Percentiles rank a stretch among this genome's conserved stretches.
Evolutionary conservation across 768 basidiomycete species (phyloP).

Genomic region (Galerina marginata): DNA sequence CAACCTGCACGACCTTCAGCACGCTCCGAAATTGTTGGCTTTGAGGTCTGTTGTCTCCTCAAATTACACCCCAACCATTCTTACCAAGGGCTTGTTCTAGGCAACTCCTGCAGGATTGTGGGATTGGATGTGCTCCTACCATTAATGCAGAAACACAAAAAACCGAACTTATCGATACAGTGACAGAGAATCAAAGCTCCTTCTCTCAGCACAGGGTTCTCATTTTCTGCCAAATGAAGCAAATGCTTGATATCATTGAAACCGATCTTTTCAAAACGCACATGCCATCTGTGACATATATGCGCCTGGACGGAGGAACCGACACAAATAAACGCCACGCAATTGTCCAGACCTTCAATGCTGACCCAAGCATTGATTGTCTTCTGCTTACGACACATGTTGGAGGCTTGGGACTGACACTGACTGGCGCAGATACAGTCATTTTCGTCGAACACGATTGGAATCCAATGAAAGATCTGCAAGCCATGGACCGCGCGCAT

Average conservation of each 20-base stretch:
- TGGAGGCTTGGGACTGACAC: conserved; percentile 92
- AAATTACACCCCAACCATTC: conserved; percentile 3
- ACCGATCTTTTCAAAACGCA: conserved; percentile 86
- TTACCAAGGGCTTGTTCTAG: conserved; percentile 42
- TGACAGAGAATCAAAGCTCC: conserved; percentile 55
- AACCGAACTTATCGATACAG: conserved; percentile 68
- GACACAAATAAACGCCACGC: conserved; percentile 95
- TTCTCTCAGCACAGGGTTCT: conserved; percentile 98
- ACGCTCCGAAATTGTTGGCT: conserved; percentile 94
- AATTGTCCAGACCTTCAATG: conserved; percentile 97
- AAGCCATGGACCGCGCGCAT: conserved; percentile 99
- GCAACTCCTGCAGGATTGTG: conserved; percentile 93
- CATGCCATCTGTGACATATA: conserved; percentile 97
- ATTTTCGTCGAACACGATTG: conserved; percentile 99
- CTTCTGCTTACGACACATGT: conserved; percentile 95
- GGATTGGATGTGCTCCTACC: conserved; percentile 70
- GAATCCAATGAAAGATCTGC: conserved; percentile 99
- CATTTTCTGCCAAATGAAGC: conserved; percentile 99
- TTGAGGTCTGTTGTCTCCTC: conserved; percentile 63
- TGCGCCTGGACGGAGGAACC: conserved; percentile 94
- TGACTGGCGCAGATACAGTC: conserved; percentile 98
- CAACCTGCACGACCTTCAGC: conserved; percentile 76
- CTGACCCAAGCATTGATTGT: conserved; percentile 97
- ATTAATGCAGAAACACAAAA: conserved; percentile 60
- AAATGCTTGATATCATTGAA: conserved; percentile 98